Evolutionary conservation across 257 asterid species (phyloP).

Genomic region (Solanum gandarillasii): DNA sequence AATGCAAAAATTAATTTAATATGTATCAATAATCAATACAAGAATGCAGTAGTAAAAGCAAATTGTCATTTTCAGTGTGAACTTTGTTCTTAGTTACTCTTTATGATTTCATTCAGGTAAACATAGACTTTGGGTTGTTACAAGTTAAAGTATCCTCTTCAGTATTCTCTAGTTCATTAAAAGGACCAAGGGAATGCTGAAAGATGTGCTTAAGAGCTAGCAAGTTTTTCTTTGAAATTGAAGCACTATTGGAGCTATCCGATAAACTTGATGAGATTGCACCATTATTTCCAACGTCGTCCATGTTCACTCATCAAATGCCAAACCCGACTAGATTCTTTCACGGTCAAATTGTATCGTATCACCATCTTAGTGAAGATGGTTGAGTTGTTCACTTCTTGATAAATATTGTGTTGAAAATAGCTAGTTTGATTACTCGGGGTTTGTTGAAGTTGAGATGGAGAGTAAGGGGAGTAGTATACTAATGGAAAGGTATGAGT

Average conservation of each 20-base stretch:
- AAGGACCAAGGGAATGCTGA: slow-evolving; percentile 75
- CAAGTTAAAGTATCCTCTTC: background rate
- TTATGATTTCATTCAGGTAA: background rate
- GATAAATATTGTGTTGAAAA: background rate
- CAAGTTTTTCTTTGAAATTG: slow-evolving; percentile 21
- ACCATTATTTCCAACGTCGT: background rate
- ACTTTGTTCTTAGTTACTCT: background rate
- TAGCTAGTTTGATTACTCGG: background rate
- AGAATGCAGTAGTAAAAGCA: background rate
- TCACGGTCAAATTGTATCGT: slow-evolving; percentile 16
- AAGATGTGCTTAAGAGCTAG: slow-evolving; percentile 52
- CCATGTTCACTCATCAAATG: slow-evolving; percentile 3
- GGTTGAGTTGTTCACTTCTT: slow-evolving; percentile 32
- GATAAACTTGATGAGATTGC: slow-evolving; percentile 37
- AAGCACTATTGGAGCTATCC: slow-evolving; percentile 32
- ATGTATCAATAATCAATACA: too few relatives aligned
- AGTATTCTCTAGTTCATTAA: slow-evolving; percentile 16
- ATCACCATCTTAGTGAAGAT: slow-evolving; percentile 40
- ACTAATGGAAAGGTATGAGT: slow-evolving; percentile 55
- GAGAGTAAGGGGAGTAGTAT: slow-evolving; percentile 31
- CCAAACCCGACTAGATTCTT: background rate
- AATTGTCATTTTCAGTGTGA: background rate
- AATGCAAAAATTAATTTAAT: too few relatives aligned
- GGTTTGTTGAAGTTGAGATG: slow-evolving; percentile 23
- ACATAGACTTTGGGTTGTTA: background rate